phyloP scores from a whole-genome alignment of 257 asterid species.

The Solanum verrucosum region DNA sequence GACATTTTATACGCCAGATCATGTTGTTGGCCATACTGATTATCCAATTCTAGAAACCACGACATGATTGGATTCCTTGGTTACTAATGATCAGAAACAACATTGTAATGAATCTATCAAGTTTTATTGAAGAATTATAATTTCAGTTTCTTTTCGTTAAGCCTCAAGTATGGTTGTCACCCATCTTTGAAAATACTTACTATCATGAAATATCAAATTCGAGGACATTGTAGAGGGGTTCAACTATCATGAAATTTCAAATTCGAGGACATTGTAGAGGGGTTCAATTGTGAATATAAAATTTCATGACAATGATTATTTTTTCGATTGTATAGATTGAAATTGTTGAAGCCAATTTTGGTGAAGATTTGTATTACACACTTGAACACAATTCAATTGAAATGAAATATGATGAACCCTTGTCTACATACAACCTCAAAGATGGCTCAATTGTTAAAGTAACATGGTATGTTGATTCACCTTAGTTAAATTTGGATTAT shows the following conservation, averaged over 20 bases:
- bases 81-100: neutral
- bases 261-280: no score
- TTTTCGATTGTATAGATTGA: neutral
- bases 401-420: neutral
- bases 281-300: no score
- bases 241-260: no score
- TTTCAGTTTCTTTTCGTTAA: no score
- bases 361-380: neutral
- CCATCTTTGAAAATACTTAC: neutral
- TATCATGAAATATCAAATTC: no score
- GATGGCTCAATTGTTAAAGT: neutral
- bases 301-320: no score
- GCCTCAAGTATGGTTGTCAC: no score
- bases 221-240: no score
- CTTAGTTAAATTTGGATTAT: neutral
- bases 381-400: neutral
- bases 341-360: neutral
- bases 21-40: neutral
- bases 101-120: neutral
- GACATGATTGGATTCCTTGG: neutral
- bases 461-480: neutral
- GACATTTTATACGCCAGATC: neutral
- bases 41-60: neutral
- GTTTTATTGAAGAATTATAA: neutral
- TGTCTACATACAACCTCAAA: neutral